These are phyloP conservation scores for Fusarium ambrosium DNA, from an alignment of 2,329 filamentous ascomycete genomes.

Conservation along the genomic window DNA sequence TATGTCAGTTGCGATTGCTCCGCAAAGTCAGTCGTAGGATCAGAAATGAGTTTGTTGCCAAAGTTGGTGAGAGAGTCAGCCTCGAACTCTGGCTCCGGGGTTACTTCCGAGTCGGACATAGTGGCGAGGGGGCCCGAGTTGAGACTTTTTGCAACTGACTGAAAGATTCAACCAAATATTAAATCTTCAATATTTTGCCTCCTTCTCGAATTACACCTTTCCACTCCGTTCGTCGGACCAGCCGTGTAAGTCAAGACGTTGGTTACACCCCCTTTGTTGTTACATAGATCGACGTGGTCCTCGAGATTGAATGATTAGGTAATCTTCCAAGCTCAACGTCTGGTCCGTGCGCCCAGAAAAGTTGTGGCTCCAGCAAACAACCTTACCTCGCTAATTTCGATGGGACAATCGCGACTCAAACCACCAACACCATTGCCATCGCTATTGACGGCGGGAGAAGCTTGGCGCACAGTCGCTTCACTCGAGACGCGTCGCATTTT, in stretches of 20 bases:
- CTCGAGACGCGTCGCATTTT: constrained; percentile 20
- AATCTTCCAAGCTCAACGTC: constrained; percentile 14
- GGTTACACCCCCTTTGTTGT: constrained; percentile 32
- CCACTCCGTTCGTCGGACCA: constrained; percentile 28
- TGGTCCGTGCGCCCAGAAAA: constrained; percentile 44
- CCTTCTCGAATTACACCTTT: constrained; percentile 16
- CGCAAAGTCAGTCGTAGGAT: constrained; percentile 58
- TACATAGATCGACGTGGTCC: constrained; percentile 37
- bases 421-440: constrained; percentile 19
- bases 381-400: constrained; percentile 18
- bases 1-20: constrained; percentile 72
- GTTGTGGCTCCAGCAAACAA: constrained; percentile 31
- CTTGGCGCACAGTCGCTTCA: constrained; percentile 7
- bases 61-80: constrained; percentile 42
- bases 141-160: not conserved
- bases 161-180: not conserved
- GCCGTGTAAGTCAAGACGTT: constrained; percentile 42
- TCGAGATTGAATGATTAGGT: constrained; percentile 23
- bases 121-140: not conserved
- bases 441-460: constrained; percentile 10
- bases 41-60: constrained; percentile 40
- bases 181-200: not conserved
- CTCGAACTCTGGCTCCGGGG: constrained; percentile 35
- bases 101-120: constrained; percentile 41
- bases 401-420: constrained; percentile 9